A percentile compares a stretch with the other conserved stretches of the same genome.
Conservation (phyloP, 768 basidiomycete species). For the Tremella mesenterica region DNA sequence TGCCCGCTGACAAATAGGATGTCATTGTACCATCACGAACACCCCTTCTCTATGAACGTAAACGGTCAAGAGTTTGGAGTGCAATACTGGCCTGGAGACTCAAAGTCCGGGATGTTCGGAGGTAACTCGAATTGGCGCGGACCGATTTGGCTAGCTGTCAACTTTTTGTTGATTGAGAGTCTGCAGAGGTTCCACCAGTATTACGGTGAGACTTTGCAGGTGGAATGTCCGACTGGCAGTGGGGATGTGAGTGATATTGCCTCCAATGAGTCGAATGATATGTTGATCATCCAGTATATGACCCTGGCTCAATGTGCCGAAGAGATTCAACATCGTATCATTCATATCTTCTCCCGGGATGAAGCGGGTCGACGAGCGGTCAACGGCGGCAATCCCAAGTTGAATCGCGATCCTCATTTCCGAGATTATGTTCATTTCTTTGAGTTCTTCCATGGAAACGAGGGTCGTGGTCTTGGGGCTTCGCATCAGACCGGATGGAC, state of each 20-base stretch:
- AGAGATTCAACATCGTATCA: conserved; percentile 97
- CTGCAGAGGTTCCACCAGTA: conserved; percentile 91
- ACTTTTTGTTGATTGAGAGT: conserved; percentile 87
- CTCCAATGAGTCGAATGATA: not conserved
- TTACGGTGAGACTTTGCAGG: conserved; percentile 81
- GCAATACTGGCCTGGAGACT: conserved; percentile 96
- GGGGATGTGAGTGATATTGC: conserved; percentile 57
- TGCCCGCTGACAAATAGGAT: conserved; percentile 50
- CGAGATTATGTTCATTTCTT: conserved; percentile 94
- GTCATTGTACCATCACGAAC: conserved; percentile 79
- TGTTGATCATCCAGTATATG: conserved; percentile 55
- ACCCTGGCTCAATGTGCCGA: conserved; percentile 87
- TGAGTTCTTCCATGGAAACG: conserved; percentile 96
- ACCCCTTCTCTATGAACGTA: conserved; percentile 91
- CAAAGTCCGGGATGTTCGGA: conserved; percentile 74
- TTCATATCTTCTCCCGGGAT: conserved; percentile 95
- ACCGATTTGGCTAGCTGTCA: conserved; percentile 84
- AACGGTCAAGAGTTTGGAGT: conserved; percentile 87
- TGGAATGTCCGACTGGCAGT: conserved; percentile 92
- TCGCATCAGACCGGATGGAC: conserved; percentile 97
- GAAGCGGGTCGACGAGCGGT: conserved; percentile 74
- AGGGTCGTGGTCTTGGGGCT: conserved; percentile 84
- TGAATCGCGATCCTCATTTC: conserved; percentile 91
- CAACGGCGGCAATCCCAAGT: conserved; percentile 77
- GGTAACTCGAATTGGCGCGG: conserved; percentile 96